phyloP scores from a whole-genome alignment of 495 filamentous ascomycete genomes.

The Penicillium soppii region DNA sequence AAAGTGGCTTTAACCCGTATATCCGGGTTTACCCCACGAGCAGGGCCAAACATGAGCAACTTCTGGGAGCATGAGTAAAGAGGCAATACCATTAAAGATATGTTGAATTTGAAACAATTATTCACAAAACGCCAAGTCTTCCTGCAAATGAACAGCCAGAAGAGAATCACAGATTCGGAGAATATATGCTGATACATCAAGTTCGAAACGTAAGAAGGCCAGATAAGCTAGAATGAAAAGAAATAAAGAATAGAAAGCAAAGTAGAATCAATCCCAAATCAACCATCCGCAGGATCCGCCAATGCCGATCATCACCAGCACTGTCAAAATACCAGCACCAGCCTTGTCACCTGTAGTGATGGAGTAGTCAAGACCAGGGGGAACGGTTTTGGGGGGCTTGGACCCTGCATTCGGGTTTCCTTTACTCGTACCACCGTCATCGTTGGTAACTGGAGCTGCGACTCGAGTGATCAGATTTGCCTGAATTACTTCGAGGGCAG shows the following conservation, averaged over 20 bases:
- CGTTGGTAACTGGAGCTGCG: conserved; percentile 57
- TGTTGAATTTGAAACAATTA: conserved; percentile 8
- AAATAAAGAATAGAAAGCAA: not conserved
- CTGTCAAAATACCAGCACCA: conserved; percentile 36
- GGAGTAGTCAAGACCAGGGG: conserved; percentile 9
- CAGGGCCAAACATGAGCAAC: not conserved
- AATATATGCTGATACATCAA: not conserved
- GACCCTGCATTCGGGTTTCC: conserved; percentile 68
- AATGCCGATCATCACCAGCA: conserved; percentile 27
- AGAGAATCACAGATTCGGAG: not conserved
- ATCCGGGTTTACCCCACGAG: not conserved
- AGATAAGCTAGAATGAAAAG: not conserved
- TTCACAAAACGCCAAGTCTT: conserved; percentile 16
- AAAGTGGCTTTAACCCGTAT: not conserved
- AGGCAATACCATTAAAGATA: not conserved
- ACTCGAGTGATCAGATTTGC: conserved; percentile 53
- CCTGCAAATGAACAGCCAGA: not conserved
- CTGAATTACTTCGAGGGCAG: conserved; percentile 66
- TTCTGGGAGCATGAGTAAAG: not conserved
- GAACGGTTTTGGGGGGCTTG: conserved; percentile 11
- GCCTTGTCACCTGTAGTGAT: conserved; percentile 32
- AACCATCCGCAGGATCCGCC: conserved; percentile 32
- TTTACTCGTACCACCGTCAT: conserved; percentile 71
- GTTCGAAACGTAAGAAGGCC: not conserved
- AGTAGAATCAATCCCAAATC: conserved; percentile 27